phyloP scores from a whole-genome alignment of 371 early-diverging fungal genomes.

The Lichtheimia ramosa region DNA sequence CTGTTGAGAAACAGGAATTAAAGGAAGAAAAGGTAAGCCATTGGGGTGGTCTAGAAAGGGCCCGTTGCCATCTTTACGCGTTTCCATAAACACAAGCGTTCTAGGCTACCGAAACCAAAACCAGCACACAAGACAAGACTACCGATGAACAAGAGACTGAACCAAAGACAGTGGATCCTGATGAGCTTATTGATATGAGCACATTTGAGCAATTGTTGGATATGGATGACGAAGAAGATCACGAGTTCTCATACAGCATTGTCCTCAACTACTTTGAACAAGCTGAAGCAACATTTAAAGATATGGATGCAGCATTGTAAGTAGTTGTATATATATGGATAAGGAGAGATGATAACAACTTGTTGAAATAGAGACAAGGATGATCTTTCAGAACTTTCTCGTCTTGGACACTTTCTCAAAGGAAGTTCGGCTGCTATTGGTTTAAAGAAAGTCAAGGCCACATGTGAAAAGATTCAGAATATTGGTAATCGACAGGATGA shows the following conservation, averaged over 20 bases:
- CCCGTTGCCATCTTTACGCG: too few relatives aligned
- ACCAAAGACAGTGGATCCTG: constrained; percentile 18
- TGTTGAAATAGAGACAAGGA: constrained; percentile 28
- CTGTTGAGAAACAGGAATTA: too few relatives aligned
- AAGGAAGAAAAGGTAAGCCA: too few relatives aligned
- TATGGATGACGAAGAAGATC: constrained; percentile 82
- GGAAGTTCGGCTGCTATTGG: constrained; percentile 95
- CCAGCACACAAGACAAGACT: neutral
- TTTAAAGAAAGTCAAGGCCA: constrained; percentile 75
- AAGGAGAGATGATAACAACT: neutral
- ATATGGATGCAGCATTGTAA: constrained; percentile 73
- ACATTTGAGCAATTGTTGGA: constrained; percentile 80
- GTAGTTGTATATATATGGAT: constrained; percentile 12
- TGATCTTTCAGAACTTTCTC: constrained; percentile 71
- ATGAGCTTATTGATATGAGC: constrained; percentile 70
- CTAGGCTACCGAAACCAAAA: too few relatives aligned
- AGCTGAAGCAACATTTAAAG: constrained; percentile 66
- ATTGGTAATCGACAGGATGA: constrained; percentile 78
- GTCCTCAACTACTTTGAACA: constrained; percentile 78
- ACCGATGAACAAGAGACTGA: neutral
- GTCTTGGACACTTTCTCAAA: constrained; percentile 89
- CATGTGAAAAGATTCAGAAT: constrained; percentile 87
- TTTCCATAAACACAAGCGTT: too few relatives aligned
- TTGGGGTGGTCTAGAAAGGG: too few relatives aligned
- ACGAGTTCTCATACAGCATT: constrained; percentile 71